Evolutionary conservation across 768 basidiomycete genomes (phyloP), one percentile per base, ranked within the genome.

Genomic region (Mycena kentingensis): DNA sequence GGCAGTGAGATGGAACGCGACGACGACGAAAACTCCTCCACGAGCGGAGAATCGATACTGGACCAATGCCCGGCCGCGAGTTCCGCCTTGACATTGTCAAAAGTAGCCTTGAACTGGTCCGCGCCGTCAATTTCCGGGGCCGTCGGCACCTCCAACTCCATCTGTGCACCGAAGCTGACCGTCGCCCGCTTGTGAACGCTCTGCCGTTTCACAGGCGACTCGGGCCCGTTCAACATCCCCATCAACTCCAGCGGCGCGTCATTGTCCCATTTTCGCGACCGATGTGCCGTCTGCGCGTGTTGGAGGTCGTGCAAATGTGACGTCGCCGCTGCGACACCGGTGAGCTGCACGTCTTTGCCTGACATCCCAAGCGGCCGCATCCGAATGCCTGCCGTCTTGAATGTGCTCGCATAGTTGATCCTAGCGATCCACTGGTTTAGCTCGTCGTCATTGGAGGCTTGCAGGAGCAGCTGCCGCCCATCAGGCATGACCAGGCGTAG

Each of bases 381-480:
- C 38, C 83, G 78, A 31, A 98, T 76, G 10, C 88, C 88, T 15
- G 85, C 79, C 2, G 91, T 84, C 71, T 88, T 93, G 81, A 97
- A 98, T 5, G 91, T 77, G 52, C 92, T 88, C 3, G 93, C 93
- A 65, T 97, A 98, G 70, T 99, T 99, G 64, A 98, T 93, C 27
- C 79, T 77, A 13, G 87, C 79, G 56, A 98, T 85, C 97, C 97
- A 99, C 57, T 87, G 82, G 61, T 94, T 88, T 73, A 91, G 79
- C 52, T 94, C 90, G 37, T 73, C 67, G 53, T 86, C 84, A 61
- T 81, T 77, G 12, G 75, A 63, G 5, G 89, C 80, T 64, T 93
- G 91, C 18, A 98, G 76, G 31, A 98, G 80, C 53, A 88, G 82
- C 60, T 93, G 89, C 1, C 91, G 87, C 11, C 90, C 85, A 60